Percentiles rank a stretch among this genome's conserved stretches.
These are phyloP conservation scores for Mycena leptocephala DNA, from an alignment of 768 basidiomycete species.

Conservation along the genomic window DNA sequence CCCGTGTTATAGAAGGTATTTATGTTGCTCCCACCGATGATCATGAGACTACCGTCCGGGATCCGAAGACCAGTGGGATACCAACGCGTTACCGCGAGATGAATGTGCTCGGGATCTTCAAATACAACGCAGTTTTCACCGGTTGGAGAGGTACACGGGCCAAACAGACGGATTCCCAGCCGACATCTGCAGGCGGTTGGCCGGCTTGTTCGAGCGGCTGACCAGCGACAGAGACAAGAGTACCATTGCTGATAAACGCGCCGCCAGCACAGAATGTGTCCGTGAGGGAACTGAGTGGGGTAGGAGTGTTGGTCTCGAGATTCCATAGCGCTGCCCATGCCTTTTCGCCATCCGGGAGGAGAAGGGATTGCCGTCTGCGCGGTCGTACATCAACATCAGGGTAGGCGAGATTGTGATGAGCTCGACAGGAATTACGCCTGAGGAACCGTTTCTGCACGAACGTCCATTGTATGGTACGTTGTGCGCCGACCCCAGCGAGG, in stretches of 20 bases:
- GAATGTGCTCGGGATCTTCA: slow-evolving; percentile 40
- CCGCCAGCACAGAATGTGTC: slow-evolving; percentile 42
- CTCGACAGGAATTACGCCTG: slow-evolving; percentile 38
- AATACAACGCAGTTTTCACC: slow-evolving; percentile 42
- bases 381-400: slow-evolving; percentile 38
- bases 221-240: slow-evolving; percentile 35
- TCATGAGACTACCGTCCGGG: slow-evolving; percentile 41
- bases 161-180: slow-evolving; percentile 42
- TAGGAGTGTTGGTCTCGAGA: slow-evolving; percentile 36
- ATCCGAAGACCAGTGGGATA: slow-evolving; percentile 42
- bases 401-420: slow-evolving; percentile 40
- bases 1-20: slow-evolving; percentile 33
- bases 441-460: slow-evolving; percentile 41
- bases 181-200: slow-evolving; percentile 26
- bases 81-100: slow-evolving; percentile 39
- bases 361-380: slow-evolving; percentile 38
- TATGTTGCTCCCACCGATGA: slow-evolving; percentile 57
- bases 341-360: slow-evolving; percentile 32
- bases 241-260: slow-evolving; percentile 38
- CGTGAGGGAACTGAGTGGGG: slow-evolving; percentile 30
- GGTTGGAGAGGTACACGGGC: slow-evolving; percentile 38
- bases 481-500: slow-evolving; percentile 16
- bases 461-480: slow-evolving; percentile 36
- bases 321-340: slow-evolving; percentile 41
- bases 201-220: slow-evolving; percentile 22